A percentile compares a stretch with the other conserved stretches of the same genome.
These are phyloP conservation scores for Clonostachys byssicola DNA, from an alignment of 2,329 filamentous ascomycete genomes.

Conservation along the genomic window DNA sequence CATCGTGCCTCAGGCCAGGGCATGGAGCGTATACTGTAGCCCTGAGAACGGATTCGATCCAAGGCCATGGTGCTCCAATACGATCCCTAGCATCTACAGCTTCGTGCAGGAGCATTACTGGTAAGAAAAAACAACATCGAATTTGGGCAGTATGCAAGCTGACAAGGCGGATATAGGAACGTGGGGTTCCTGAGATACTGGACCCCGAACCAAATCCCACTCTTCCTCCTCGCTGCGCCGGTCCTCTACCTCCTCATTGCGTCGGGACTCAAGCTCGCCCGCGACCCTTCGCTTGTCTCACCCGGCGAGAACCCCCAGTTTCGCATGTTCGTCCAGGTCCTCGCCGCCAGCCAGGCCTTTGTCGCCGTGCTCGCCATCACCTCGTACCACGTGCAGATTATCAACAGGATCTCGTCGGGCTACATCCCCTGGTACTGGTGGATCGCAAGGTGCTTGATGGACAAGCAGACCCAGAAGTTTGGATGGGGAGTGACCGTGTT, in stretches of 20 bases:
- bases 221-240: slow-evolving; percentile 81
- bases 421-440: slow-evolving; percentile 90
- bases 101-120: slow-evolving; percentile 91
- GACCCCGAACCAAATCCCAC: slow-evolving; percentile 78
- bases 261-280: slow-evolving; percentile 47
- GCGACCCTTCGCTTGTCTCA: slow-evolving; percentile 9
- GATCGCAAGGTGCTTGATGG: slow-evolving; percentile 50
- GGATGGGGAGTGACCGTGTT: slow-evolving; percentile 50
- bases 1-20: slow-evolving; percentile 67
- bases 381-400: slow-evolving; percentile 89
- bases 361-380: slow-evolving; percentile 70
- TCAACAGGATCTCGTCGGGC: slow-evolving; percentile 82
- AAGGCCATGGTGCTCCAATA: slow-evolving; percentile 70
- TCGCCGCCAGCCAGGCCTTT: slow-evolving; percentile 70
- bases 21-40: slow-evolving; percentile 68
- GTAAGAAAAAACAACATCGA: slow-evolving; percentile 41
- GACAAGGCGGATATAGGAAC: slow-evolving; percentile 56
- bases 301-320: slow-evolving; percentile 4
- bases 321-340: slow-evolving; percentile 37
- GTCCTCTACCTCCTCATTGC: slow-evolving; percentile 60
- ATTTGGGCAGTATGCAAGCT: slow-evolving; percentile 3
- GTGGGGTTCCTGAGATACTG: slow-evolving; percentile 87
- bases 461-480: slow-evolving; percentile 17
- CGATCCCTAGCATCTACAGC: slow-evolving; percentile 82
- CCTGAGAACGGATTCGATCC: slow-evolving; percentile 13